Conservation (phyloP, 768 basidiomycete genomes). For the Boletus tomentosulus region DNA sequence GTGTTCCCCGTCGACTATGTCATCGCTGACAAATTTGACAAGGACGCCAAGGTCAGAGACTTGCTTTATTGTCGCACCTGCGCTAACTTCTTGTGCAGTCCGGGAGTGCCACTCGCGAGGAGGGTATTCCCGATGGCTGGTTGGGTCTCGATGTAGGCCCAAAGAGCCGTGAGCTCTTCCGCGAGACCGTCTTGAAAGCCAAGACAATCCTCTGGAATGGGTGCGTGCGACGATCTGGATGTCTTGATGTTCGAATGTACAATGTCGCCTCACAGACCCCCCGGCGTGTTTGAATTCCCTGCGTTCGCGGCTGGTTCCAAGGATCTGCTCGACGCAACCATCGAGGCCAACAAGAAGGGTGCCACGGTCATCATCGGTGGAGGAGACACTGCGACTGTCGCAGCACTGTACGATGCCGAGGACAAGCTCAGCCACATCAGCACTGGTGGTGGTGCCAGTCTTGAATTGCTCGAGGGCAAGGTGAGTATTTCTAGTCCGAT, state of each 20-base stretch:
- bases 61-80: neutral
- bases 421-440: conserved; percentile 93
- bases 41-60: conserved; percentile 70
- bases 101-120: conserved; percentile 67
- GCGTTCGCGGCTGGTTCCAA: conserved; percentile 85
- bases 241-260: neutral
- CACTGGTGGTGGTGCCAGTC: conserved; percentile 90
- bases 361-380: conserved; percentile 94
- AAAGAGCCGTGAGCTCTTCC: conserved; percentile 78
- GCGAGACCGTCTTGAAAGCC: conserved; percentile 72
- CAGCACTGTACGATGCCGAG: conserved; percentile 80
- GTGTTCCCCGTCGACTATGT: conserved; percentile 95
- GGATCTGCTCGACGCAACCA: conserved; percentile 75
- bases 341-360: conserved; percentile 83
- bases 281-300: conserved; percentile 97
- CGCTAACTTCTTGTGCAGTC: conserved; percentile 41
- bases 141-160: conserved; percentile 93
- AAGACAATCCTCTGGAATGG: conserved; percentile 99
- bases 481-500: conserved; percentile 37
- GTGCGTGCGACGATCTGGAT: conserved; percentile 37
- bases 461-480: conserved; percentile 98
- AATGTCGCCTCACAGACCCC: conserved; percentile 56
- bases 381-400: conserved; percentile 94
- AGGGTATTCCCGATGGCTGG: conserved; percentile 91
- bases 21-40: conserved; percentile 93